Percentiles rank a stretch among this genome's conserved stretches.
These are phyloP conservation scores for Ilex paraguariensis DNA, from an alignment of 305 asterid species.

Conservation along the genomic window DNA sequence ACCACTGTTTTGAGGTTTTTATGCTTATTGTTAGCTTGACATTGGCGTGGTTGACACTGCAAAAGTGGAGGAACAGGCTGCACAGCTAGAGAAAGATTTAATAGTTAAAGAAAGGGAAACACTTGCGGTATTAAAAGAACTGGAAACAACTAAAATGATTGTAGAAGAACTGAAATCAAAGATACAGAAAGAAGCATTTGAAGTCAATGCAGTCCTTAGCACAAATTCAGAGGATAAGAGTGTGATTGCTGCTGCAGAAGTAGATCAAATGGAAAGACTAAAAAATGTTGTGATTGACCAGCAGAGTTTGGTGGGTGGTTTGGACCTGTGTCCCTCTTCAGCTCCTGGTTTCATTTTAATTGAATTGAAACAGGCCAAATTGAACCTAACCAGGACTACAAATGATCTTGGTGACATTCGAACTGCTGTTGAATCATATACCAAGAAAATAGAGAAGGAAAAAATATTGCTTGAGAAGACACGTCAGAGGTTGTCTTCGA, in stretches of 20 bases:
- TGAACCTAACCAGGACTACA: slow-evolving; percentile 64
- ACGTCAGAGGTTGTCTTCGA: slow-evolving; percentile 63
- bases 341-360: slow-evolving; percentile 59
- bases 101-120: slow-evolving; percentile 76
- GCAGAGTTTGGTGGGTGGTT: slow-evolving; percentile 10
- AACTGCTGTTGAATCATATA: slow-evolving; percentile 64
- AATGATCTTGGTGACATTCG: slow-evolving; percentile 74
- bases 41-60: slow-evolving; percentile 34
- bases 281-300: neutral
- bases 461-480: slow-evolving; percentile 72
- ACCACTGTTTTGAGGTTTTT: too few species aligned
- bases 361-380: slow-evolving; percentile 82
- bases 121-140: slow-evolving; percentile 70
- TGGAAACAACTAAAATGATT: slow-evolving; percentile 55
- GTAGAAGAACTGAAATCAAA: slow-evolving; percentile 60
- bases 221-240: slow-evolving; percentile 15
- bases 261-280: slow-evolving; percentile 14
- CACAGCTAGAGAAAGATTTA: slow-evolving; percentile 57
- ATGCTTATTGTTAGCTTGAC: slow-evolving; percentile 21
- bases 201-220: slow-evolving; percentile 30
- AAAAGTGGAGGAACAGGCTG: slow-evolving; percentile 65
- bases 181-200: slow-evolving; percentile 58
- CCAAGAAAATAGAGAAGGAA: slow-evolving; percentile 75
- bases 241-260: slow-evolving; percentile 12
- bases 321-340: slow-evolving; percentile 40